Base-by-base conservation (phyloP, 306 rosid genomes). In the Sicyos baderoa region DNA sequence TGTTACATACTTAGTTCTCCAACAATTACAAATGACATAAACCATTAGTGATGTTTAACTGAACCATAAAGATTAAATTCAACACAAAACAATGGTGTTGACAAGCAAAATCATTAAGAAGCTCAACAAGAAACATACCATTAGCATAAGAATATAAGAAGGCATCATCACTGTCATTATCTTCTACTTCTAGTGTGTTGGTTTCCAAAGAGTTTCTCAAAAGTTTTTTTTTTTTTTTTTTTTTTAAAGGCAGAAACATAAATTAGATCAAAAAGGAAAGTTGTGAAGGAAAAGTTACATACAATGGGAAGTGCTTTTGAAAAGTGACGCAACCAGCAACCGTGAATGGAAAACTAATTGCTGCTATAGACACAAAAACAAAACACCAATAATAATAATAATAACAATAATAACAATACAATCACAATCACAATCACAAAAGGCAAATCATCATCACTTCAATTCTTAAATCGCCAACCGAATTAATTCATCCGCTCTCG, bases 401-500 rank as follows among this genome's bases (percentile, higher is more conserved):
- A 37, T 37, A 37, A 37, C 7, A 19, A 49, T 22, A 25, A 23
- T 25, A n/a, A n/a, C n/a, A n/a, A n/a, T n/a, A n/a, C n/a, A n/a
- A n/a, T n/a, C n/a, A 50, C 45, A 69, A 27, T 32, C 17, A 52
- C 47, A 29, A 68, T 16, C 47, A 70, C 73, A 70, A 70, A 70
- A 70, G 23, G 14, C 66, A 64, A 64, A n/a, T 49, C n/a, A 17
- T 52, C 56, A 47, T 66, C 54, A 48, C 32, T 56, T 71, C 64
- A 35, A 22, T 60, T 9, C 27, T 42, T 16, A 7, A 27, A 12
- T 13, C 14, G 35, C 44, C 65, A 56, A 54, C 44, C 65, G 44
- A 54, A 71, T 81, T 79, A 79, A 86, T 85, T 80, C 71, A 70
- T 51, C 67, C 35, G 58, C 85, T 72, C 80, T 78, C 76, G 49